A percentile compares a stretch with the other conserved stretches of the same genome.
Evolutionary conservation across 73 alveolate species (phyloP).

Genomic region (Paraurostyla sp.): DNA sequence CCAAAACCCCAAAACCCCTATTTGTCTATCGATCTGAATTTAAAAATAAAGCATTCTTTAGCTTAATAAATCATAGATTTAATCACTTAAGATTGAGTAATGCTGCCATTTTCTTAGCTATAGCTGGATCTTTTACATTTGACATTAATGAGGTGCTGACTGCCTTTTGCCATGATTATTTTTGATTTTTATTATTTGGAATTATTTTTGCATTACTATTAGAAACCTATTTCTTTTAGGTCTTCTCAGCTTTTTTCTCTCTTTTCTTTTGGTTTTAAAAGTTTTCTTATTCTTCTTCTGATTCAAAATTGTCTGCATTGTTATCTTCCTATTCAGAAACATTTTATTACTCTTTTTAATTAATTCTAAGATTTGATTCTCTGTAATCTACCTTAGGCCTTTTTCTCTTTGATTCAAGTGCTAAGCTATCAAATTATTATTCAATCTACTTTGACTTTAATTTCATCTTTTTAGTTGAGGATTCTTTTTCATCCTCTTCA

Average conservation of each 20-base stretch:
- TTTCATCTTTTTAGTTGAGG: not conserved
- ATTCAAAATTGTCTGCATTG: not conserved
- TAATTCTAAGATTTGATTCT: not conserved
- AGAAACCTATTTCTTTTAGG: not conserved
- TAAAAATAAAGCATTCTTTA: too few relatives aligned
- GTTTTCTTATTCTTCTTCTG: not conserved
- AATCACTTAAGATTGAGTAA: not conserved
- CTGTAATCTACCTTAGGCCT: not conserved
- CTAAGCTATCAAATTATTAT: not conserved
- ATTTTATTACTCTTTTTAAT: not conserved
- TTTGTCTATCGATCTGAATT: too few relatives aligned
- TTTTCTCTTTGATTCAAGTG: not conserved
- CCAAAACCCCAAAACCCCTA: too few relatives aligned
- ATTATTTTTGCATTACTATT: not conserved
- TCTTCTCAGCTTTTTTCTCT: not conserved
- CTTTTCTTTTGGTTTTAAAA: not conserved
- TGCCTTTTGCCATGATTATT: not conserved
- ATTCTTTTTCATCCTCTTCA: not conserved
- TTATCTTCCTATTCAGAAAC: not conserved
- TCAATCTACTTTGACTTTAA: not conserved
- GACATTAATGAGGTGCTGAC: not conserved
- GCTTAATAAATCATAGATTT: too few relatives aligned
- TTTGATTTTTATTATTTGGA: not conserved
- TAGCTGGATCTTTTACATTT: not conserved
- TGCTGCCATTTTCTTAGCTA: not conserved